These are phyloP conservation scores for Nemania diffusa DNA, from an alignment of 2,329 filamentous ascomycete species.

Conservation along the genomic window DNA sequence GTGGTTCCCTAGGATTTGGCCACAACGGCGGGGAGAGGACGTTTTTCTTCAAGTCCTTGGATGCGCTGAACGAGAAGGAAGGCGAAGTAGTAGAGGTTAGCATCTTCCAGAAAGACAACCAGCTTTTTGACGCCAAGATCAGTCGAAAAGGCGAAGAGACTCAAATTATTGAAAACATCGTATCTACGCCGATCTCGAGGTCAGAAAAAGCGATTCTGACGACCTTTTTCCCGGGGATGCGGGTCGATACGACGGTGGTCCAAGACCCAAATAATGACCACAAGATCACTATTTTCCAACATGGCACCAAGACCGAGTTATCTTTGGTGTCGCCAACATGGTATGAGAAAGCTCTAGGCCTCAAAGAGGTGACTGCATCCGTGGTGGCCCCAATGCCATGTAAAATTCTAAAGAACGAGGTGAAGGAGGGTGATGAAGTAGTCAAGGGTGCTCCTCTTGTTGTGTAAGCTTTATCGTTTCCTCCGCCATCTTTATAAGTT, in stretches of 20 bases:
- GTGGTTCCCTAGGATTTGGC: conserved; percentile 66
- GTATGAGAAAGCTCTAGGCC: conserved; percentile 87
- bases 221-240: conserved; percentile 83
- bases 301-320: conserved; percentile 68
- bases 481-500: background rate
- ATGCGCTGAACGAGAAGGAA: conserved; percentile 71
- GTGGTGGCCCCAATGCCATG: conserved; percentile 97
- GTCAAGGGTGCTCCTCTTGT: conserved; percentile 88
- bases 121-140: conserved; percentile 60
- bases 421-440: conserved; percentile 82
- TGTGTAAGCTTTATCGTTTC: conserved; percentile 66
- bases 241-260: conserved; percentile 83
- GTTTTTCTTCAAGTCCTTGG: conserved; percentile 65
- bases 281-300: conserved; percentile 81
- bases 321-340: conserved; percentile 73
- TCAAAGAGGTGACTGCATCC: conserved; percentile 82
- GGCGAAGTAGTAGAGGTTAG: conserved; percentile 68
- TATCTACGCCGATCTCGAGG: conserved; percentile 51
- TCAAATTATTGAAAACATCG: conserved; percentile 58
- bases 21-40: conserved; percentile 57
- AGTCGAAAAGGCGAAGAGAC: conserved; percentile 55
- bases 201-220: conserved; percentile 59
- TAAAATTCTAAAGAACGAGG: conserved; percentile 91
- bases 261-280: conserved; percentile 60
- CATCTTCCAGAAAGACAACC: conserved; percentile 60